Evolutionary conservation across 805 yeast genomes (phyloP).

Genomic region (Priceomyces melissophilus): DNA sequence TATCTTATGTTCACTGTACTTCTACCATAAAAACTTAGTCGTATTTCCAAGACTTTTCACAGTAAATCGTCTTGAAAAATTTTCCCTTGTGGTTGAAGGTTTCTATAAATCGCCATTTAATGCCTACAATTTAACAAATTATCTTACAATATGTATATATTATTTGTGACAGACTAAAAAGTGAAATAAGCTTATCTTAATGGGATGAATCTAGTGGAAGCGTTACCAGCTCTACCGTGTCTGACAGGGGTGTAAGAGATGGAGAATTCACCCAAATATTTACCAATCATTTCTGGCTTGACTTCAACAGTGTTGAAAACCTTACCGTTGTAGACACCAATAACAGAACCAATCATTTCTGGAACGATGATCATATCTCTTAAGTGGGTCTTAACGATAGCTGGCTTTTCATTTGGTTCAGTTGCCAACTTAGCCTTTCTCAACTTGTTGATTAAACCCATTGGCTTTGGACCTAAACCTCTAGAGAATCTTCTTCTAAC

Average conservation of each 20-base stretch:
- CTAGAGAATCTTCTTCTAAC: slow-evolving; percentile 99
- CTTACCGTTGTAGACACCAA: slow-evolving; percentile 99
- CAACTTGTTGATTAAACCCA: slow-evolving; percentile 94
- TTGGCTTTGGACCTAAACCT: slow-evolving; percentile 94
- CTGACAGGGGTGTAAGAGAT: slow-evolving; percentile 99
- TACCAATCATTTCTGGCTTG: slow-evolving; percentile 99
- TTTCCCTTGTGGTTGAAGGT: too few species aligned
- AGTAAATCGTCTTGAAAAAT: too few species aligned
- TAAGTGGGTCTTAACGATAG: slow-evolving; percentile 96
- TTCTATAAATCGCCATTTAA: not conserved
- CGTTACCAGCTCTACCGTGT: slow-evolving; percentile 98
- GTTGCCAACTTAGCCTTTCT: slow-evolving; percentile 95
- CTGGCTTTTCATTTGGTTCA: slow-evolving; percentile 93
- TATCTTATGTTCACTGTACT: not conserved
- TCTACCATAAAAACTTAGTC: too few species aligned
- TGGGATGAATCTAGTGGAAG: slow-evolving; percentile 76
- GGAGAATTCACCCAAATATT: slow-evolving; percentile 99
- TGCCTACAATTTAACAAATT: not conserved
- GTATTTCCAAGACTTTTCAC: too few species aligned
- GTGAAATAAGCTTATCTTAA: slow-evolving; percentile 35
- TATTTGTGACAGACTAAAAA: slow-evolving; percentile 11
- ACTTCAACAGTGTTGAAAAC: slow-evolving; percentile 98
- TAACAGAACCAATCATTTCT: slow-evolving; percentile 99
- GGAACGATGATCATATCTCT: slow-evolving; percentile 99
- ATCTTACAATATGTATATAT: slow-evolving; percentile 6